Evolutionary conservation across 139 green algal species (phyloP), one percentile per base, ranked within the genome.

Genomic region (Nannochloris sp.): DNA sequence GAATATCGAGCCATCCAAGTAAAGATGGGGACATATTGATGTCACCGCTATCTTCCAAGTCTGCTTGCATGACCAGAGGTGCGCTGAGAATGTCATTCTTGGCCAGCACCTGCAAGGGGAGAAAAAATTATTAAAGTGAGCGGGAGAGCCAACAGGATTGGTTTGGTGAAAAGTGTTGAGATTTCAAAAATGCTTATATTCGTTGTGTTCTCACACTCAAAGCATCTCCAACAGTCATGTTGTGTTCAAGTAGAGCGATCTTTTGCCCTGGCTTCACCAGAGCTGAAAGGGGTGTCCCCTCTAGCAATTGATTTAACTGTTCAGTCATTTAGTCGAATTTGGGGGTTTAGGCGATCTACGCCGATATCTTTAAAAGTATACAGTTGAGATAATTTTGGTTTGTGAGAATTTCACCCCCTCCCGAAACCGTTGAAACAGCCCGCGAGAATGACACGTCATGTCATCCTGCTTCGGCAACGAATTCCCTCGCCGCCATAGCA

Each of bases 1-100:
- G 33, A 25, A 88, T 61, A 27, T 81, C 77, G 8, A 89, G 36
- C 85, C 85, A 91, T 19, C 85, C 83, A 23, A 87, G 61, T 29
- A 91, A 72, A 10, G 61, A 60, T 3, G 79, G 83, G 23, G 59
- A 54, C 38, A 51, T 54, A 12, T 72, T 32, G 5, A 36, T 47
- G 23, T 58, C 56, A 23, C 61, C 63, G 25, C 60, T 63, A 60
- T 91, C 85, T 46, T 91, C 85, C 1, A 80, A 35, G 67, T 73
- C 68, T 8, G 72, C 42, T 1, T 15, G 25, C 3, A 80, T 37
- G 8, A 80, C 72, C 27, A 92, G 53, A 0, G 85, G 86, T 0
- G 86, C 86, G 4, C 71, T 84, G 5, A 92, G 67, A 53, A 92
- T 87, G 24, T 74, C 54, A n/a, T 78, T 58, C 48, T 73, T 55